Evolutionary conservation across 1,139 yeast genomes (phyloP), one percentile per base, ranked within the genome.

Genomic region (Blastobotrys capitulatus): DNA sequence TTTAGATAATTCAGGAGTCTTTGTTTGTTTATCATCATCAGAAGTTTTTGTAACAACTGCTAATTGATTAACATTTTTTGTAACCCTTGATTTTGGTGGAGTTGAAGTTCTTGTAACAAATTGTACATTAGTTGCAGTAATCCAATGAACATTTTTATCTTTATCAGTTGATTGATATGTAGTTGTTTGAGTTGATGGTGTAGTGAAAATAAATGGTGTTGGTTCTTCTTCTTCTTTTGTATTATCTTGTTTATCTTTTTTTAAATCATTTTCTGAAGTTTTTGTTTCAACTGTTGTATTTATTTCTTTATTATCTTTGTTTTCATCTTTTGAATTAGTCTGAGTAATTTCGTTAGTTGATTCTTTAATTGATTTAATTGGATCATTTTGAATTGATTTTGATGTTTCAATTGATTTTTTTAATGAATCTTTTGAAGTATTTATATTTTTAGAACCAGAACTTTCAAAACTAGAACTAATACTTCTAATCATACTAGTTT

Each of bases 31-130:
- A 3, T 20, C 19, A 13, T 6, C 16, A 6, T 18, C 22, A 22
- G 7, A 31, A 6, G 38, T 35, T 10, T 6, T 18, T 6, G 12
- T 35, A 18, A 31, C 31, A 5, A 39, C 31, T 6, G 42, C 32
- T 32, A 15, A 20, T 8, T 37, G 16, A n/a, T 20, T 16, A 8
- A n/a, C 10, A n/a, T 20, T 27, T 13, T 37, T 37, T 4, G 40
- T 37, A n/a, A 26, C 18, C 6, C 44, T 35, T 5, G 16, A n/a
- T 12, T 13, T 22, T 10, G 22, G 25, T 2, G 52, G 52, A 7
- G 48, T 50, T 9, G 50, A 43, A 2, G 52, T 50, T 2, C 44
- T 41, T 7, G 47, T 42, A 4, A 50, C 50, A 42, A 46, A n/a
- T 3, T 46, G 36, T 2, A 47, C 41, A 12, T 47, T 25, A 16